phyloP scores from a whole-genome alignment of 1,284 basidiomycete species.

The Leccinum proximum region DNA sequence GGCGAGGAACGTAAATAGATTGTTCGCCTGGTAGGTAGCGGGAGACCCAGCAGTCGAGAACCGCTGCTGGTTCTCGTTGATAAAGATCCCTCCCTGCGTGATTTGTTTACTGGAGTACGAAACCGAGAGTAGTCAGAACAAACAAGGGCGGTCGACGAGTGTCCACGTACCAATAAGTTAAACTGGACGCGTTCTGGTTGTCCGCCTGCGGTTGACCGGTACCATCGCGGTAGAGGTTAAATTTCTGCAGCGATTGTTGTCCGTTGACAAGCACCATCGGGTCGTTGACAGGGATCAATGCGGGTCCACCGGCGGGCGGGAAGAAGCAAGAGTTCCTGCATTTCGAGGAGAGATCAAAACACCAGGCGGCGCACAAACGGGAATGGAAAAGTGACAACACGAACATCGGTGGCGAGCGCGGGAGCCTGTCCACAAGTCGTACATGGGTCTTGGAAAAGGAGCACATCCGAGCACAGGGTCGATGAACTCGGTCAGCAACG shows the following conservation, averaged over 20 bases:
- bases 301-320: slow-evolving; percentile 25
- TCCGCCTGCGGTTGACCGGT: slow-evolving; percentile 26
- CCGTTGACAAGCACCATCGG: slow-evolving; percentile 28
- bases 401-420: slow-evolving; percentile 25
- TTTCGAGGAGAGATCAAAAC: neutral
- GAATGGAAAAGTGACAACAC: neutral
- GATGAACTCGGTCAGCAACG: slow-evolving; percentile 17
- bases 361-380: neutral
- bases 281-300: slow-evolving; percentile 23
- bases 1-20: slow-evolving; percentile 27
- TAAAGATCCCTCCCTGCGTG: slow-evolving; percentile 22
- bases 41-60: slow-evolving; percentile 20
- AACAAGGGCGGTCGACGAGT: neutral
- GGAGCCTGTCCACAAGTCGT: slow-evolving; percentile 20
- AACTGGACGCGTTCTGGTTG: slow-evolving; percentile 20
- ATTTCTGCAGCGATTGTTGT: slow-evolving; percentile 23
- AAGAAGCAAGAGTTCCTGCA: slow-evolving; percentile 24
- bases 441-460: slow-evolving; percentile 25
- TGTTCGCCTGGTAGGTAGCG: slow-evolving; percentile 18
- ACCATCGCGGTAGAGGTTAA: slow-evolving; percentile 26
- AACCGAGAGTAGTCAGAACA: neutral
- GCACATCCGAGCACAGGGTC: slow-evolving; percentile 25
- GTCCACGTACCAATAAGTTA: slow-evolving; percentile 21
- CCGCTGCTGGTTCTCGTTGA: slow-evolving; percentile 20
- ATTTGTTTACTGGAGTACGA: slow-evolving; percentile 19